Conservation (phyloP, 768 basidiomycete genomes). For the Royoungia palumana region DNA sequence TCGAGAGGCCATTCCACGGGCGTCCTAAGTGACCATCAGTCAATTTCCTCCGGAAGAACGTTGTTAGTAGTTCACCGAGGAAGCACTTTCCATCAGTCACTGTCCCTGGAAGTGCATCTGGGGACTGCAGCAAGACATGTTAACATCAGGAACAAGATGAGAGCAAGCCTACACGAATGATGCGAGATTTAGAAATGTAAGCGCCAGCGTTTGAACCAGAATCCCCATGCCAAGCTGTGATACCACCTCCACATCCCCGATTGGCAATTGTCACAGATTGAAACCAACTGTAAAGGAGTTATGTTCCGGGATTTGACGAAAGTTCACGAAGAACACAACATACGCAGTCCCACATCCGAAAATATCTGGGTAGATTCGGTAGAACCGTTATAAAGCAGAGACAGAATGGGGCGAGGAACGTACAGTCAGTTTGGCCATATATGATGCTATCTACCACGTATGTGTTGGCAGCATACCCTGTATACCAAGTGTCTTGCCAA, state of each 20-base stretch:
- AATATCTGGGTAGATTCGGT: background rate
- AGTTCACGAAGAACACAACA: too few relatives aligned
- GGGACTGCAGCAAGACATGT: constrained; percentile 38
- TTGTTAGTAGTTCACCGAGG: constrained; percentile 39
- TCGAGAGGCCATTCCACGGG: constrained; percentile 62
- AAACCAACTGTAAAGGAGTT: constrained; percentile 46
- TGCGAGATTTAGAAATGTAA: constrained; percentile 13
- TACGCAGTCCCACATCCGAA: background rate
- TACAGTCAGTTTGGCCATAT: constrained; percentile 65
- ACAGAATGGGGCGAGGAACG: constrained; percentile 13
- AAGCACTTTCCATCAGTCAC: constrained; percentile 46
- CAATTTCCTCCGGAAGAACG: background rate
- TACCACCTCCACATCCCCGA: constrained; percentile 59
- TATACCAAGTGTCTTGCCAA: constrained; percentile 48
- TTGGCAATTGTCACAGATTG: constrained; percentile 55
- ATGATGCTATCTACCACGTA: constrained; percentile 63
- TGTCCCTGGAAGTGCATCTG: constrained; percentile 52
- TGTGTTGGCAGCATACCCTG: constrained; percentile 54
- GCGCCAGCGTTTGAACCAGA: constrained; percentile 39
- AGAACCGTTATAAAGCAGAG: background rate
- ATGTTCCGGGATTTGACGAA: too few relatives aligned
- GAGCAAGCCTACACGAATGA: too few relatives aligned
- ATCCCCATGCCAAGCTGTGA: constrained; percentile 63
- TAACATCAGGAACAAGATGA: too few relatives aligned
- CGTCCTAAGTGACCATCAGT: constrained; percentile 25